Base-by-base conservation (phyloP, 495 filamentous ascomycete genomes). In the Chaetomidium leptoderma region DNA sequence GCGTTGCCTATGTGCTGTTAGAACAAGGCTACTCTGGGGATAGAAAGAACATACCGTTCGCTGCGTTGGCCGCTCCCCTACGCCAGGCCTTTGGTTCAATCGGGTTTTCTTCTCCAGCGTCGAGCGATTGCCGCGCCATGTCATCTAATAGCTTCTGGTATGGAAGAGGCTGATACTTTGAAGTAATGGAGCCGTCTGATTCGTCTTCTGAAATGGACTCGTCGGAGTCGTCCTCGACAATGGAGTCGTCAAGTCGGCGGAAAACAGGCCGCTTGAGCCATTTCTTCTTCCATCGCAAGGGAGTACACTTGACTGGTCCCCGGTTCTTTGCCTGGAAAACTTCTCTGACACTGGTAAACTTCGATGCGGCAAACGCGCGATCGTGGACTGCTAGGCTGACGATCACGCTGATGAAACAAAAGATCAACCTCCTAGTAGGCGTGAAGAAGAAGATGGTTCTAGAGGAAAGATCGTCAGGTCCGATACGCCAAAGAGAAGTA, bases 281-380 rank as follows among this genome's bases (percentile, higher is more conserved):
- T 63, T 57, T 26, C 48, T 68, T 33, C 60, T 71, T 70, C 65
- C 55, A 71, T 16, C 48, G 48, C 4, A 62, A 17, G 19, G 53
- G 53, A 9, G 57, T 63, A 53, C 50, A 66, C 23, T 63, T 60
- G 36, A 57, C 59, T 43, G 58, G 63, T 39, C 59, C 27, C 49
- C 17, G 59, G 60, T 63, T 63, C 59, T 58, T 66, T 24, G 37
- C 43, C 50, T 60, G 30, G 36, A 67, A 70, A 30, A 71, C 54
- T 10, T 40, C 43, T 55, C 43, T 42, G 3, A 53, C 50, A n/a
- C 48, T 61, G 9, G 48, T 61, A 17, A 64, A 54, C 21, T 50
- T 61, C 33, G 42, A 39, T 51, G 24, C 53, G 11, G 48, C 39
- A 49, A 64, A 64, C 16, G 62, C 58, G 23, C 45, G 0, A 23